Base-by-base conservation (phyloP, 164 flowering plant species). In the Houttuynia cordata region DNA sequence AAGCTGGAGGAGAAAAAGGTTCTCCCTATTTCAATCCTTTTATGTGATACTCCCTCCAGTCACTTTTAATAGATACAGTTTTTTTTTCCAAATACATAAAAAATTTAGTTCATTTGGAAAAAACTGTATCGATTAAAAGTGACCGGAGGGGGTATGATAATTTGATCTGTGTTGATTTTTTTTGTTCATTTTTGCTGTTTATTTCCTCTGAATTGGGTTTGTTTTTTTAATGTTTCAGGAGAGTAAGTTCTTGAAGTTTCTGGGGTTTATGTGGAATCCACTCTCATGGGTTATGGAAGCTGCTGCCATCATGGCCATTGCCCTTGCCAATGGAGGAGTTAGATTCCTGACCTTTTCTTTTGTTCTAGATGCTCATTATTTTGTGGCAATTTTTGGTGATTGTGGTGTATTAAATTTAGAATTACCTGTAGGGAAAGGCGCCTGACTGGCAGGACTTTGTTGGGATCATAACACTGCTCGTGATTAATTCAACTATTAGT, bases 231-330 rank as follows among this genome's bases (percentile, higher is more conserved):
- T 18, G 3, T 60, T 30, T 64, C 84, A 86, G 97, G 97, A 91
- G 70, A 91, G 83, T 52, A 91, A 91, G 67, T 59, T 91, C 55
- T 76, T 91, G 73, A 91, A 91, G 74, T 88, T 88, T 62, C 68
- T 91, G 59, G 91, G 95, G 60, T 88, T 91, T 68, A 91, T 91
- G 96, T 87, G 96, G 95, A 91, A 91, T 62, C 96, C 97, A 58
- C 73, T 91, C 3, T 91, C 96, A 59, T 91, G 97, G 97, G 96
- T 91, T 51, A 91, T 91, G 97, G 97, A 91, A 75, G 91, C 88
- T 52, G 97, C 97, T 51, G 96, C 97, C 19, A 79, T 88, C 58
- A 91, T 91, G 96, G 94, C 96, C 7, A 91, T 91, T 70, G 91
- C 88, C 0, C 87, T 91, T 24, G 94, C 96, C 7, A 88, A 91